phyloP scores from a whole-genome alignment of 768 basidiomycete genomes.

The Xanthoconium purpureum region DNA sequence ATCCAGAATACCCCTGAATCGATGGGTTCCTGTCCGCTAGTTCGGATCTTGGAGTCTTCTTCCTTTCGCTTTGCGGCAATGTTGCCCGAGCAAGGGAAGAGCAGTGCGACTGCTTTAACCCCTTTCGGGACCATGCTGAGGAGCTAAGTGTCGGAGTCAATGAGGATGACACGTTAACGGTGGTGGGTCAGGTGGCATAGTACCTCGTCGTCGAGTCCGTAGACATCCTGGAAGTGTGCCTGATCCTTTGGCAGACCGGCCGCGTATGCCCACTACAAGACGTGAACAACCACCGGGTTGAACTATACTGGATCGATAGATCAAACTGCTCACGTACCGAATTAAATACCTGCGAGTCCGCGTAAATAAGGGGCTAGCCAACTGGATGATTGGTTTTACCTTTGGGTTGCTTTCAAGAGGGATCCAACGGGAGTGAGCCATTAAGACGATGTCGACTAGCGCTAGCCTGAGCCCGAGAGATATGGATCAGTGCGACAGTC shows the following conservation, averaged over 20 bases:
- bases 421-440: conserved; percentile 54
- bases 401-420: conserved; percentile 77
- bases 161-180: neutral
- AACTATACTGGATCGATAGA: neutral
- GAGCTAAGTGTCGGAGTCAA: conserved; percentile 42
- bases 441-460: neutral
- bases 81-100: conserved; percentile 70
- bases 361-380: conserved; percentile 5
- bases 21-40: conserved; percentile 44
- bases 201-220: conserved; percentile 68
- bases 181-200: no score
- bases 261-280: conserved; percentile 62
- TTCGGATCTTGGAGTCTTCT: conserved; percentile 58
- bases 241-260: conserved; percentile 55
- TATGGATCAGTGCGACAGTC: no score
- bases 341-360: conserved; percentile 28
- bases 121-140: conserved; percentile 68
- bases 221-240: conserved; percentile 65
- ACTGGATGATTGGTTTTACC: conserved; percentile 26
- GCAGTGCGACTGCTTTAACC: conserved; percentile 78
- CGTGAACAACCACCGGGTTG: neutral
- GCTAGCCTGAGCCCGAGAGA: no score
- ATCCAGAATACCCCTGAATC: conserved; percentile 79
- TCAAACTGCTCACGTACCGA: conserved; percentile 16
- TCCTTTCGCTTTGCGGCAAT: conserved; percentile 48